These are phyloP conservation scores for Halophytophthora batemanensis DNA, from an alignment of 352 stramenopile species.

Conservation along the genomic window DNA sequence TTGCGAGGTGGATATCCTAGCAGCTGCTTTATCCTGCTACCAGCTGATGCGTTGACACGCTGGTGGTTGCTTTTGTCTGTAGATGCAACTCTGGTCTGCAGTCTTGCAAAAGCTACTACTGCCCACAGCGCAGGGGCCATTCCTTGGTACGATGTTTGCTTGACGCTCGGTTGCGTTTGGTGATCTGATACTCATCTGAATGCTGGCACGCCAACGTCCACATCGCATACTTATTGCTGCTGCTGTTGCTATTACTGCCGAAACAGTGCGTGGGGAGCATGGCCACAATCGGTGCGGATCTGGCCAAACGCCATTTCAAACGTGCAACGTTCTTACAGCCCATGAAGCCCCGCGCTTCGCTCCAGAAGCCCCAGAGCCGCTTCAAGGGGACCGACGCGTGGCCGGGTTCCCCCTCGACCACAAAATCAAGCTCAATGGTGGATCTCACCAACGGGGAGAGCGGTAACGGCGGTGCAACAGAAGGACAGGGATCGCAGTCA, in stretches of 20 bases:
- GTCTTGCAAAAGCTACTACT: conserved; percentile 62
- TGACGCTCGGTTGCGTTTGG: background rate
- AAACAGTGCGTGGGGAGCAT: conserved; percentile 69
- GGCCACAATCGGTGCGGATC: conserved; percentile 44
- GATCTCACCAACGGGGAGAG: background rate
- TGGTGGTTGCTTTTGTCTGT: conserved; percentile 1
- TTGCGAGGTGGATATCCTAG: background rate
- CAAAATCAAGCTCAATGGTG: conserved; percentile 1
- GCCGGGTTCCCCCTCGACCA: conserved; percentile 51
- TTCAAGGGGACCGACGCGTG: conserved; percentile 59
- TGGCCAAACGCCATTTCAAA: conserved; percentile 61
- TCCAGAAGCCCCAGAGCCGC: conserved; percentile 65
- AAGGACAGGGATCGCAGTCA: background rate
- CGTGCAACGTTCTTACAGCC: conserved; percentile 62
- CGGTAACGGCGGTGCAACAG: background rate
- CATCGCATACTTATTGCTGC: conserved; percentile 6
- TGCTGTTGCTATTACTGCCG: conserved; percentile 3
- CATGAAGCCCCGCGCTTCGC: conserved; percentile 55
- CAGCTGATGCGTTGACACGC: conserved; percentile 1
- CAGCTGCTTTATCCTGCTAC: background rate
- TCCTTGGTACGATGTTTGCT: conserved; percentile 44
- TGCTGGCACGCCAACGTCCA: background rate
- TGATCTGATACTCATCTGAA: too few species aligned
- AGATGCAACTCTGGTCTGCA: conserved; percentile 51
- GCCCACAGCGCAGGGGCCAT: conserved; percentile 57